Evolutionary conservation across 2,329 filamentous ascomycete species (phyloP), one percentile per base, ranked within the genome.

Genomic region (Diaporthe citriasiana): DNA sequence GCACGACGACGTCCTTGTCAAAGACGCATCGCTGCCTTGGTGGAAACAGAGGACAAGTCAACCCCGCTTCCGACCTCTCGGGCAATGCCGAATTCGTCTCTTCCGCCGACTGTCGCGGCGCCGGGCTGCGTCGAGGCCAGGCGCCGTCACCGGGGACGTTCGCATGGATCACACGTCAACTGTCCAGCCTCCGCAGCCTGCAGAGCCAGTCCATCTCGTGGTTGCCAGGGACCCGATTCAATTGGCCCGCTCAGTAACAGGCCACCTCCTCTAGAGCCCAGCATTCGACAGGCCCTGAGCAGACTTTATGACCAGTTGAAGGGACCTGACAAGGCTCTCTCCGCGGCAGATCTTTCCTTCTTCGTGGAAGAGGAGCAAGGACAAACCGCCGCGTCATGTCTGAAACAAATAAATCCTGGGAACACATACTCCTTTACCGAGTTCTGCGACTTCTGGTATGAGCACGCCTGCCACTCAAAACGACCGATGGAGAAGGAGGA

Each of bases 401-500:
- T 77, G 4, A 76, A 82, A 2, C 76, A 79, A 13, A 78, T 80
- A 12, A 73, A 79, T 22, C 77, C 82, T 19, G 81, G 83, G 40
- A 83, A 86, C 2, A 78, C 78, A 1, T 90, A 88, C 79, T 80
- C 77, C 4, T 82, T 85, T 27, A 82, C 85, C 59, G 84, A 89
- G 35, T 91, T 91, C 73, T 82, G 88, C 38, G 86, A 84, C 76
- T 79, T 83, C 27, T 89, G 86, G 86, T 83, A 82, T 76, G 80
- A 82, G 42, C 76, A 80, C 5, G 87, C 84, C 63, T 83, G 83
- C 38, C 81, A 85, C 42, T 87, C 88, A 7, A 78, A 83, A 25
- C 83, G 79, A 76, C 85, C 86, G 15, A 81, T 82, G 30, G 78
- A 84, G 40, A 79, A 84, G 75, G 86, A 89, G 73, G 92, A 95